Evolutionary conservation across 2,329 filamentous ascomycete species (phyloP).

Genomic region (Ceratocystis cubensis): DNA sequence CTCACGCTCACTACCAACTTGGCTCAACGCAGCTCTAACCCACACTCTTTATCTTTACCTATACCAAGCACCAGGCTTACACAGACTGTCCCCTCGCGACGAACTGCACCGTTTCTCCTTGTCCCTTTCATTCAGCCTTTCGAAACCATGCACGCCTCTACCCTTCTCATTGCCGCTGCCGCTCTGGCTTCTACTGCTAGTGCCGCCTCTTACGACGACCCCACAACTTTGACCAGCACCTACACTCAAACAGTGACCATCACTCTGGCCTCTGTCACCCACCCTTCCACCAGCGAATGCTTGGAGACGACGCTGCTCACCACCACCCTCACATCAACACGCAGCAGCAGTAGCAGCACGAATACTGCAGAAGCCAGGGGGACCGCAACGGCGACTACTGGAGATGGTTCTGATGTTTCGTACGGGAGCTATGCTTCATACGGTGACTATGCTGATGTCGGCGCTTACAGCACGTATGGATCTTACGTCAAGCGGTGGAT

Average conservation of each 20-base stretch:
- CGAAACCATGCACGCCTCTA: constrained; percentile 5
- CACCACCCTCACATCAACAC: neutral
- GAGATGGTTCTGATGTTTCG: neutral
- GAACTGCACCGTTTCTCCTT: neutral
- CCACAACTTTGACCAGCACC: constrained; percentile 15
- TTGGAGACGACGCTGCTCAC: constrained; percentile 7
- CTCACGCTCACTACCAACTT: neutral
- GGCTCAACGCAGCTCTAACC: neutral
- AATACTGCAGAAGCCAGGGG: neutral
- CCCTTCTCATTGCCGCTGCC: neutral
- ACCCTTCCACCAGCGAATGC: neutral
- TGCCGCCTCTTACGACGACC: neutral
- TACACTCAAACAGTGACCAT: constrained; percentile 12
- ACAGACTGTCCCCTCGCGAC: too few relatives aligned
- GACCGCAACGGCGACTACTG: neutral
- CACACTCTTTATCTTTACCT: neutral
- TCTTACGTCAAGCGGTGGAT: constrained; percentile 16
- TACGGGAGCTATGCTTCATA: constrained; percentile 14
- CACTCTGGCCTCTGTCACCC: neutral
- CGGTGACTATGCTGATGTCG: constrained; percentile 15
- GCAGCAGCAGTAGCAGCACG: neutral
- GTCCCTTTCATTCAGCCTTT: neutral
- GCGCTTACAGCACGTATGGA: constrained; percentile 1
- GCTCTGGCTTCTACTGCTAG: neutral
- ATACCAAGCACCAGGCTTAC: too few relatives aligned